These are phyloP conservation scores for Solidago caesia DNA, from an alignment of 129 eudicot species.

Conservation along the genomic window DNA sequence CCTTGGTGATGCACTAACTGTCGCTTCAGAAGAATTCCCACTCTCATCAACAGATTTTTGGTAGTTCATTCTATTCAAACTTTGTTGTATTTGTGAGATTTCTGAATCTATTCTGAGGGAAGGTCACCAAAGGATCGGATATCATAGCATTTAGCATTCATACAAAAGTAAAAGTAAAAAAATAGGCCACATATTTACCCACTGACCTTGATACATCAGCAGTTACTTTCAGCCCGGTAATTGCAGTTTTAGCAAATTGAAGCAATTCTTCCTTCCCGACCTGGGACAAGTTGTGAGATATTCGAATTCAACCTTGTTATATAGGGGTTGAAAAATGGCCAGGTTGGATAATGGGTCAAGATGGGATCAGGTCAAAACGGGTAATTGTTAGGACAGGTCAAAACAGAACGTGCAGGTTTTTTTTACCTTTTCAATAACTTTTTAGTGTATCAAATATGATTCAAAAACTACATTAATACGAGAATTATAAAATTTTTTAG, in stretches of 20 bases:
- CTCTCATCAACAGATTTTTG: conserved; percentile 31
- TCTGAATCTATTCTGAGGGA: conserved; percentile 88
- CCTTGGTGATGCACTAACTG: conserved; percentile 31
- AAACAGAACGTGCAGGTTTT: neutral
- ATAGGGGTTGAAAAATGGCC: neutral
- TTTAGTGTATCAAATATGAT: too few species aligned
- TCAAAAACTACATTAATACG: too few species aligned
- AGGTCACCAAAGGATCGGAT: conserved; percentile 36
- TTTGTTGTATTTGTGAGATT: conserved; percentile 59
- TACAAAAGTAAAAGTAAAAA: conserved; percentile 9
- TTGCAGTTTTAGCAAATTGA: conserved; percentile 66
- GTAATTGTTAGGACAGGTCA: neutral
- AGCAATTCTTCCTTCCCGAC: conserved; percentile 70
- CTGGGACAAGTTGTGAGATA: conserved; percentile 31
- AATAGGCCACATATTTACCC: neutral
- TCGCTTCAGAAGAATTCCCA: conserved; percentile 32
- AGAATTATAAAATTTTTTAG: too few species aligned
- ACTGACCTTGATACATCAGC: conserved; percentile 62
- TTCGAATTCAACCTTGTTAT: neutral
- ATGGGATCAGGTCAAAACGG: neutral
- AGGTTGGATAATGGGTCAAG: neutral
- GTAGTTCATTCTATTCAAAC: conserved; percentile 38
- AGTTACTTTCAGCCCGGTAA: conserved; percentile 65
- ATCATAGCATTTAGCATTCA: conserved; percentile 23
- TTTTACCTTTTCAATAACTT: too few species aligned